Percentiles rank a stretch among this genome's conserved stretches.
phyloP scores from a whole-genome alignment of 164 flowering plant genomes.

The Vitis riparia region DNA sequence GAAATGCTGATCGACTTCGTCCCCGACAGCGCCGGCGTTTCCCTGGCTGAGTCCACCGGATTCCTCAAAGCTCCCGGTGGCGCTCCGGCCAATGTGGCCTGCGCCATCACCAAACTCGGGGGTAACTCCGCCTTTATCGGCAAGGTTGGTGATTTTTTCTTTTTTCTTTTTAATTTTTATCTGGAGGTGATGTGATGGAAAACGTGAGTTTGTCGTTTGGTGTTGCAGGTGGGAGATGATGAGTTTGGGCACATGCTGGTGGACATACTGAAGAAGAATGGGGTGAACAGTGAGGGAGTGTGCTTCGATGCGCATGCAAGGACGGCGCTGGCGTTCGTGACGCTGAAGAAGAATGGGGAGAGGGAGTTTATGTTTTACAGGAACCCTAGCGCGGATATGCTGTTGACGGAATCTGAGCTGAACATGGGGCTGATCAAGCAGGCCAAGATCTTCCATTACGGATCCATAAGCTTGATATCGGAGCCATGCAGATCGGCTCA shows the following conservation, averaged over 20 bases:
- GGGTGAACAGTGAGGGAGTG: slow-evolving; percentile 53
- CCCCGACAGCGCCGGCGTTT: slow-evolving; percentile 61
- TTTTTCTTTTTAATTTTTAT: background rate
- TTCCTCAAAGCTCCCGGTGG: slow-evolving; percentile 88
- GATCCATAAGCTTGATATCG: slow-evolving; percentile 72
- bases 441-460: slow-evolving; percentile 69
- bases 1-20: slow-evolving; percentile 90
- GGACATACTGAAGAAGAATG: slow-evolving; percentile 48
- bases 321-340: slow-evolving; percentile 77
- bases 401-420: slow-evolving; percentile 55
- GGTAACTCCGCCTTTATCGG: slow-evolving; percentile 72
- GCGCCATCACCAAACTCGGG: slow-evolving; percentile 68
- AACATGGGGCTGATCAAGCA: slow-evolving; percentile 45
- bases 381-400: slow-evolving; percentile 79
- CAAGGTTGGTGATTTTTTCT: slow-evolving; percentile 34
- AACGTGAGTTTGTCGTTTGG: no score
- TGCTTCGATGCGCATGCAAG: slow-evolving; percentile 55
- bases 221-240: slow-evolving; percentile 57
- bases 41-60: slow-evolving; percentile 61
- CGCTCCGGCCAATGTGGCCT: slow-evolving; percentile 87
- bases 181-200: no score
- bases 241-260: slow-evolving; percentile 77
- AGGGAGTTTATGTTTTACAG: slow-evolving; percentile 79
- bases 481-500: slow-evolving; percentile 83
- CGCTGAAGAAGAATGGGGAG: slow-evolving; percentile 54